phyloP scores from a whole-genome alignment of 2,329 filamentous ascomycete species.

The Stenocarpella maydis region DNA sequence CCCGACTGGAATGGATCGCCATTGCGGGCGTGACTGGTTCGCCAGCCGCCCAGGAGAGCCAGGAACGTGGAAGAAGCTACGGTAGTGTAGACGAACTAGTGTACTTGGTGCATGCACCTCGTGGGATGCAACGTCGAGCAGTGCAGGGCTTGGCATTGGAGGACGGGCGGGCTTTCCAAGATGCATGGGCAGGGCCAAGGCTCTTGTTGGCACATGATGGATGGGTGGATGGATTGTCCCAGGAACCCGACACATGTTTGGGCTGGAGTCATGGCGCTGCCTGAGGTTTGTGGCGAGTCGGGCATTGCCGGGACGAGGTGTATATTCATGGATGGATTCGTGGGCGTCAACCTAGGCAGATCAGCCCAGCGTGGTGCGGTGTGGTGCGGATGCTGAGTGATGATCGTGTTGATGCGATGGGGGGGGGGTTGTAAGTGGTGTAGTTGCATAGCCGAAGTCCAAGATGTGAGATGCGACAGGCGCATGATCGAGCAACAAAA shows the following conservation, averaged over 20 bases:
- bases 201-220: not conserved
- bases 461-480: not conserved
- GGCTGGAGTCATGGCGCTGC: constrained; percentile 20
- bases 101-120: constrained; percentile 21
- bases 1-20: not conserved
- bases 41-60: not conserved
- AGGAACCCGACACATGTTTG: not conserved
- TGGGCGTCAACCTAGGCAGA: not conserved
- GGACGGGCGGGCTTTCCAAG: constrained; percentile 1
- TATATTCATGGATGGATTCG: not conserved
- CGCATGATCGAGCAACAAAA: not conserved
- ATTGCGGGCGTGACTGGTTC: not conserved
- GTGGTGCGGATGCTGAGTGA: not conserved
- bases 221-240: not conserved
- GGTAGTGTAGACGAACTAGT: too few species aligned
- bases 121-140: constrained; percentile 12
- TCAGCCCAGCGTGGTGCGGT: not conserved
- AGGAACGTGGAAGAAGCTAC: constrained; percentile 17
- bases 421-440: too few species aligned
- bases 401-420: too few species aligned
- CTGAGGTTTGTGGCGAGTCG: not conserved
- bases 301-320: not conserved
- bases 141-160: constrained; percentile 1
- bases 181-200: not conserved
- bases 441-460: too few species aligned